A percentile compares a stretch with the other conserved stretches of the same genome.
Conservation (phyloP, 2,329 filamentous ascomycete genomes). For the Diaporthe aspalathi region DNA sequence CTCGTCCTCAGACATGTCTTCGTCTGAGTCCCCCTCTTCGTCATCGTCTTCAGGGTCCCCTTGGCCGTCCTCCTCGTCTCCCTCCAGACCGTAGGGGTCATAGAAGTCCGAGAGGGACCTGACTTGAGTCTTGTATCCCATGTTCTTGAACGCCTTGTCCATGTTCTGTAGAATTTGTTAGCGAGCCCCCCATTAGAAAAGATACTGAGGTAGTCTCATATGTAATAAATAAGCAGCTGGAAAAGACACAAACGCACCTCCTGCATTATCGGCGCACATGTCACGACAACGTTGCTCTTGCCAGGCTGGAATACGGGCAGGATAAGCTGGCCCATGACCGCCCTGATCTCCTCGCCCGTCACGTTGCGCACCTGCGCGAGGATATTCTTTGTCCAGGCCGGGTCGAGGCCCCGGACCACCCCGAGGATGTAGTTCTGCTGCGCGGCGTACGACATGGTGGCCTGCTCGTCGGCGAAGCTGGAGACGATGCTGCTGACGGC, state of each 20-base stretch:
- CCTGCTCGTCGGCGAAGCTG: constrained; percentile 86
- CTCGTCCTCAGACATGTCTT: constrained; percentile 55
- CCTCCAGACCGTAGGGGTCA: constrained; percentile 87
- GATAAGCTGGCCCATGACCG: constrained; percentile 78
- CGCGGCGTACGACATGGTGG: constrained; percentile 85
- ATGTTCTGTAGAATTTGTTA: constrained; percentile 68
- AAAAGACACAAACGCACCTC: constrained; percentile 71
- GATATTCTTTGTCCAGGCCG: constrained; percentile 82
- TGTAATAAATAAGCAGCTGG: background rate
- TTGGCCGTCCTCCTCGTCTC: constrained; percentile 68
- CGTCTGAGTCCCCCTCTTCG: constrained; percentile 68
- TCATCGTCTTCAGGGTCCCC: constrained; percentile 70
- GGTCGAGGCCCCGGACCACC: constrained; percentile 80
- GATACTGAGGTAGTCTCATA: background rate
- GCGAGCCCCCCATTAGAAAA: background rate
- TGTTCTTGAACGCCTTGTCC: constrained; percentile 76
- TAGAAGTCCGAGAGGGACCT: constrained; percentile 83
- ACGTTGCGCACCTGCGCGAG: constrained; percentile 82
- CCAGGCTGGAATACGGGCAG: constrained; percentile 83
- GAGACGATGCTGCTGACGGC: constrained; percentile 92
- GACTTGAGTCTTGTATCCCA: constrained; percentile 83
- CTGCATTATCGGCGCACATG: constrained; percentile 85
- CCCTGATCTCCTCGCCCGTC: constrained; percentile 79
- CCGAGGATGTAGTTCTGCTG: constrained; percentile 84
- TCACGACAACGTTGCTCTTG: constrained; percentile 86